Conservation (phyloP, 192 early-diverging fungal species). For the Coemansia sp. region DNA sequence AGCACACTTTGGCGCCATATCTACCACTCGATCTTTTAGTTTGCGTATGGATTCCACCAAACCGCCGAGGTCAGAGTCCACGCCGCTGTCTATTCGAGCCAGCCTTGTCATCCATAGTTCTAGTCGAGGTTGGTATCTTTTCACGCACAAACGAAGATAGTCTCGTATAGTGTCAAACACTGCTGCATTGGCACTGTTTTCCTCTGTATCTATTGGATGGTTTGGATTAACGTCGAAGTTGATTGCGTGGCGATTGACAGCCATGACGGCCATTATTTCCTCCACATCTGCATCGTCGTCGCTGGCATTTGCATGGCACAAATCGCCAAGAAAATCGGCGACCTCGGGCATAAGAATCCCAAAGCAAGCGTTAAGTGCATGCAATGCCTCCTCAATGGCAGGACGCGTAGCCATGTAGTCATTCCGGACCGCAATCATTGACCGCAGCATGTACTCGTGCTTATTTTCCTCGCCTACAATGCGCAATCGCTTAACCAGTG, state of each 20-base stretch:
- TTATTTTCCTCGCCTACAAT: not conserved
- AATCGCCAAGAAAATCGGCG: conserved; percentile 15
- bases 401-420: conserved; percentile 7
- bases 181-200: conserved; percentile 51
- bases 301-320: not conserved
- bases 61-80: conserved; percentile 31
- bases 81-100: not conserved
- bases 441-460: conserved; percentile 28
- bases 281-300: conserved; percentile 19
- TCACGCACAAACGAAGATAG: conserved; percentile 52
- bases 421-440: conserved; percentile 12
- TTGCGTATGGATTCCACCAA: conserved; percentile 39
- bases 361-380: conserved; percentile 25
- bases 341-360: conserved; percentile 39
- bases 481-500: not conserved
- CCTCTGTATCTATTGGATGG: conserved; percentile 50
- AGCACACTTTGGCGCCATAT: conserved; percentile 17
- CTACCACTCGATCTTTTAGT: conserved; percentile 28
- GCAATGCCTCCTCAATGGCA: conserved; percentile 3
- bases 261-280: conserved; percentile 55
- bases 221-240: conserved; percentile 54
- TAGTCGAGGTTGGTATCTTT: conserved; percentile 42
- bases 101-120: conserved; percentile 52
- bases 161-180: conserved; percentile 53
- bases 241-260: conserved; percentile 57